These are phyloP conservation scores for Priceomyces carsonii DNA, from an alignment of 805 yeast genomes.

Conservation along the genomic window DNA sequence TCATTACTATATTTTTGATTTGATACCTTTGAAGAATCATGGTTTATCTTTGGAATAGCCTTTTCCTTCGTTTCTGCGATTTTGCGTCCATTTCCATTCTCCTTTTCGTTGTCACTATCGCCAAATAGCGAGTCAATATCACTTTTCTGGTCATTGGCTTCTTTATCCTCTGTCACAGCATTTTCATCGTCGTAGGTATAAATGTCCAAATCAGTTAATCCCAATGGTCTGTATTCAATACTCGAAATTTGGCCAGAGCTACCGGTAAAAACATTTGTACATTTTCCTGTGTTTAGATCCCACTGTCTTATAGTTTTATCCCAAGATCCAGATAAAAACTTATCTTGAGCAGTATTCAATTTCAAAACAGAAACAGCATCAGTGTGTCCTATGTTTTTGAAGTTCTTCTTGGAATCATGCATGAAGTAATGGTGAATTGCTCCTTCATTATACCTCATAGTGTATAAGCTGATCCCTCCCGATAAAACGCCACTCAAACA, in stretches of 20 bases:
- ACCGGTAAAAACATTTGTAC: slow-evolving; percentile 49
- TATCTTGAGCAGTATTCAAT: slow-evolving; percentile 60
- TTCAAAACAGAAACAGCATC: slow-evolving; percentile 73
- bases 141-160: slow-evolving; percentile 21
- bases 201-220: slow-evolving; percentile 44
- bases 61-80: slow-evolving; percentile 17
- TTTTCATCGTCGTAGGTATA: slow-evolving; percentile 22
- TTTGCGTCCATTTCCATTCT: slow-evolving; percentile 12
- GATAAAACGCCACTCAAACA: slow-evolving; percentile 74
- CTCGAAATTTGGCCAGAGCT: slow-evolving; percentile 79
- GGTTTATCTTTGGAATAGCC: slow-evolving; percentile 10
- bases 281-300: slow-evolving; percentile 79
- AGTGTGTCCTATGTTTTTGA: slow-evolving; percentile 48
- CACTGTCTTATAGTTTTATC: slow-evolving; percentile 77
- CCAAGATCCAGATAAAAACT: slow-evolving; percentile 86
- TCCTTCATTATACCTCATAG: slow-evolving; percentile 83
- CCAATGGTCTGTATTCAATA: slow-evolving; percentile 67
- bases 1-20: slow-evolving; percentile 34
- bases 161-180: slow-evolving; percentile 12
- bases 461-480: slow-evolving; percentile 87
- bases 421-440: slow-evolving; percentile 70
- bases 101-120: slow-evolving; percentile 38
- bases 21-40: slow-evolving; percentile 14
- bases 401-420: slow-evolving; percentile 32
- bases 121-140: slow-evolving; percentile 52